Conservation (phyloP, 768 basidiomycete genomes). For the Xerocomus potaroensis region DNA sequence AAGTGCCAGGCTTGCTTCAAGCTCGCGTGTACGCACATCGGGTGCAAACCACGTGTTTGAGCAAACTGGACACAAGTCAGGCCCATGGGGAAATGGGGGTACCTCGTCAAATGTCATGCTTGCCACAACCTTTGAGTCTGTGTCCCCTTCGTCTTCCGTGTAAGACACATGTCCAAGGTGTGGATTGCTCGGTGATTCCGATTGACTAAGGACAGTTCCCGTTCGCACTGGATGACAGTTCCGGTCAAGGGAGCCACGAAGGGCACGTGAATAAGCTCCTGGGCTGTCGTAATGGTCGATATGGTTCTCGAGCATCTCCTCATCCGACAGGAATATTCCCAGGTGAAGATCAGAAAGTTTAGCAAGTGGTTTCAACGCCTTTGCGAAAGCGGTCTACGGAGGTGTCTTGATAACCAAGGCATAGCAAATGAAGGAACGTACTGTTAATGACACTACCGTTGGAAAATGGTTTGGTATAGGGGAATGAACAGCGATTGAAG, state of each 20-base stretch:
- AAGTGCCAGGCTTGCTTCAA: conserved; percentile 44
- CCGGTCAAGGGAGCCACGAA: conserved; percentile 10
- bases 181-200: conserved; percentile 10
- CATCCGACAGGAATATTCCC: conserved; percentile 60
- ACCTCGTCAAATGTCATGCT: conserved; percentile 8
- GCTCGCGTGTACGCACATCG: conserved; percentile 40
- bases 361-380: conserved; percentile 42
- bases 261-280: conserved; percentile 15
- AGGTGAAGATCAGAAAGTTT: conserved; percentile 50
- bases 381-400: conserved; percentile 40
- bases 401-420: conserved; percentile 4
- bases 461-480: conserved; percentile 53
- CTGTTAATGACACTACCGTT: conserved; percentile 44
- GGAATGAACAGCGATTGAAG: conserved; percentile 52
- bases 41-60: conserved; percentile 18
- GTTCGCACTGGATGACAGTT: background rate
- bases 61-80: conserved; percentile 38
- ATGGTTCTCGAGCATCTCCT: conserved; percentile 45
- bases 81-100: conserved; percentile 29
- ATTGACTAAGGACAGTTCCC: conserved; percentile 22
- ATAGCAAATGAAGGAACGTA: conserved; percentile 32
- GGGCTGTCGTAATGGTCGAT: conserved; percentile 28
- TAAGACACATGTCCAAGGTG: conserved; percentile 20
- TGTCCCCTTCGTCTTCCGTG: conserved; percentile 15
- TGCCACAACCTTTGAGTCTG: background rate